These are phyloP conservation scores for Tarenaya hassleriana DNA, from an alignment of 345 rosid species.

Conservation along the genomic window DNA sequence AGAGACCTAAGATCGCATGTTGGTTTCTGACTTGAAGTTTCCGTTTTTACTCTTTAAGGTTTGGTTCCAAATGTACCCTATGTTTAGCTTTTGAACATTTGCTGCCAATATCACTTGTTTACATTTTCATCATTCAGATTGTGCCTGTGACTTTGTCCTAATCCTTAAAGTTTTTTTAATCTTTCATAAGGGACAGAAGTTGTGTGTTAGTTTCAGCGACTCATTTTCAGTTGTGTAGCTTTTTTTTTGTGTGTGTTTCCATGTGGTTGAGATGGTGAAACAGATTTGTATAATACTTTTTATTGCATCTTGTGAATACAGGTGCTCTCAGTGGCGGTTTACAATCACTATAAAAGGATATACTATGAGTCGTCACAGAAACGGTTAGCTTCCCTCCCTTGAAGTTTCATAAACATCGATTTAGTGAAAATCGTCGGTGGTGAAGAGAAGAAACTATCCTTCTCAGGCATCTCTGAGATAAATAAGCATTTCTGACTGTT, in stretches of 20 bases:
- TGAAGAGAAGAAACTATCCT: background rate
- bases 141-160: background rate
- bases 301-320: slow-evolving; percentile 24
- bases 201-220: background rate
- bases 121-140: background rate
- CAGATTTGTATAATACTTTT: background rate
- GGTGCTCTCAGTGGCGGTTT: slow-evolving; percentile 98
- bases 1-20: background rate
- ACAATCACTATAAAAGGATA: slow-evolving; percentile 95
- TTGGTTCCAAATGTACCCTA: slow-evolving; percentile 1
- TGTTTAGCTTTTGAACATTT: background rate
- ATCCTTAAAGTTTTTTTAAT: background rate
- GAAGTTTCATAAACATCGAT: background rate
- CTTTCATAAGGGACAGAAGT: background rate
- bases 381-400: slow-evolving; percentile 45
- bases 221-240: background rate
- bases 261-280: background rate
- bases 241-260: background rate
- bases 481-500: slow-evolving; percentile 11
- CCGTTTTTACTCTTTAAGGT: background rate
- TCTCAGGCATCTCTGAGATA: background rate
- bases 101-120: background rate
- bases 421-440: background rate
- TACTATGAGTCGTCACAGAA: slow-evolving; percentile 57
- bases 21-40: background rate